A percentile compares a stretch with the other conserved stretches of the same genome.
Evolutionary conservation across 73 alveolate genomes (phyloP).

Genomic region (Vitrella brassicaformis): DNA sequence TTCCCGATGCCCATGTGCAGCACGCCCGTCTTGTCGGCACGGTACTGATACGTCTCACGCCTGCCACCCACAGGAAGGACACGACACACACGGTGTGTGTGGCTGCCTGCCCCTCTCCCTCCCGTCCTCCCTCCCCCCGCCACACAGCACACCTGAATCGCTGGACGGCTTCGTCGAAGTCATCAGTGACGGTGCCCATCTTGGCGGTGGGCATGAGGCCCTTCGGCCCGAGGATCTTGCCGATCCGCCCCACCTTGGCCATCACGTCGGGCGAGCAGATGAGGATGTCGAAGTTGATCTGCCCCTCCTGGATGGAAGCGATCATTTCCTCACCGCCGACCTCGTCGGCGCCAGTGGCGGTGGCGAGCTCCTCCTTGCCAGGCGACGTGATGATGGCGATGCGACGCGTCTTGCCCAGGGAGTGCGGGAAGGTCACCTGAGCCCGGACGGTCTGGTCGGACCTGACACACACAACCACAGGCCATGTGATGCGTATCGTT

Average conservation of each 20-base stretch:
- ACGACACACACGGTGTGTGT: too few relatives aligned
- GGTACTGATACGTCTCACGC: background rate
- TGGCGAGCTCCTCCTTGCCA: background rate
- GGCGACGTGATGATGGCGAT: background rate
- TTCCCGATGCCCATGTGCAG: background rate
- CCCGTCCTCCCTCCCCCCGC: too few relatives aligned
- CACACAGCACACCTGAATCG: too few relatives aligned
- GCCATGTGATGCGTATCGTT: too few relatives aligned
- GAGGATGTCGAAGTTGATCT: background rate
- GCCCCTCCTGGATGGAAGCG: background rate
- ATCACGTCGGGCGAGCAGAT: background rate
- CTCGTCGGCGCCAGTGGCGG: background rate
- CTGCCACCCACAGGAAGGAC: too few relatives aligned
- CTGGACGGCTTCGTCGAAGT: background rate
- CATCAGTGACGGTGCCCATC: background rate
- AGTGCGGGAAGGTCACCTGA: background rate
- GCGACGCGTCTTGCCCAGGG: background rate
- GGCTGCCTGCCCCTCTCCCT: too few relatives aligned
- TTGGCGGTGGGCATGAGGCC: background rate
- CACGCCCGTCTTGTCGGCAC: background rate
- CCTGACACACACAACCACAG: too few relatives aligned
- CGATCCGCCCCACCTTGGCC: background rate
- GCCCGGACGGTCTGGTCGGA: background rate
- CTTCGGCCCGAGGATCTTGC: background rate
- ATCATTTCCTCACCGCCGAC: background rate